Evolutionary conservation across 352 stramenopile species (phyloP), one percentile per base, ranked within the genome.

Genomic region (Globisporangium apiculatum): DNA sequence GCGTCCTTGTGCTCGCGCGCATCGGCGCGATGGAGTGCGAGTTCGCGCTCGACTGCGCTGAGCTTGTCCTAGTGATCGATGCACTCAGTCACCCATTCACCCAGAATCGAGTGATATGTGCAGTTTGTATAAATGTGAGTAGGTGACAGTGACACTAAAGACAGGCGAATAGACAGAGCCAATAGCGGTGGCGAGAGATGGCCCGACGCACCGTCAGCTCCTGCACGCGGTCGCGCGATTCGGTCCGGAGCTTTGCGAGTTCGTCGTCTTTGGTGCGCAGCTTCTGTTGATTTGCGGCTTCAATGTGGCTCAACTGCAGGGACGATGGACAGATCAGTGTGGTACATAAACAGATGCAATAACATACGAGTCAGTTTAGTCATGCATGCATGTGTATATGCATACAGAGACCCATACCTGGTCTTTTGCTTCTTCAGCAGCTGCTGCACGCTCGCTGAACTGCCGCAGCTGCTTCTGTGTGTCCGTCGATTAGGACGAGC

Each of bases 391-490:
- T 31, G 4, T 37, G 24, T 24, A 18, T 11, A 17, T n/a, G 7
- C 4, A 24, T 35, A 15, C n/a, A 1, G 3, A 52, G 5, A 5
- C 5, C n/a, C 50, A n/a, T 70, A 88, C 78, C 67, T 72, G 53
- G 62, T 87, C 79, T 24, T 70, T 72, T 47, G 73, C 73, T 65
- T 89, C 76, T 62, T 89, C 79, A 11, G 76, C 75, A 49, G 69
- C 60, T 37, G 69, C 55, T 41, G 73, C 68, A 48, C 79, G 69
- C 14, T 89, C 79, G 2, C 60, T 58, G 11, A 89, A 58, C 9
- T 74, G 62, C 40, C 59, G 45, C 15, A 67, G 46, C 40, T 64
- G 64, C 18, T 61, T 64, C 61, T 67, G 24, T 3, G 24, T 31
- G 24, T 31, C 24, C 24, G 24, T 15, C 43, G 45, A 12, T 10